Conservation (phyloP, 305 asterid genomes). For the Solanum hybrid region DNA sequence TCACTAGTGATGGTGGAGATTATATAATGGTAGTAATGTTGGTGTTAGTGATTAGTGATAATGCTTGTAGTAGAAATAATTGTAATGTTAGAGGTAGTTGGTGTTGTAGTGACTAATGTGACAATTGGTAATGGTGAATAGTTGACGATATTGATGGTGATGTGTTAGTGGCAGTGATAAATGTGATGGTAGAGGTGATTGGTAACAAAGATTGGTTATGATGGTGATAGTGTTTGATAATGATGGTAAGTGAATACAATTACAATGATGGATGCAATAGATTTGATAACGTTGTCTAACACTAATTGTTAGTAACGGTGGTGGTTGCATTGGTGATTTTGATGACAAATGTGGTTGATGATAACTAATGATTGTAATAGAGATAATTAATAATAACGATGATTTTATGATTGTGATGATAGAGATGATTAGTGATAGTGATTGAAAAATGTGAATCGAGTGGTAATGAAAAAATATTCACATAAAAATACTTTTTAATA, state of each 20-base stretch:
- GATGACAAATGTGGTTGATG: neutral
- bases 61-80: neutral
- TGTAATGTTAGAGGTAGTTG: neutral
- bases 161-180: neutral
- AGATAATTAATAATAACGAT: neutral
- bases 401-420: neutral
- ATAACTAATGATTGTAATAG: neutral
- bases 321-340: neutral
- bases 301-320: neutral
- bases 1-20: neutral
- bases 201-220: neutral
- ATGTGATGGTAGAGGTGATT: neutral
- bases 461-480: neutral
- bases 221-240: too few relatives aligned
- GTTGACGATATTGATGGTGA: neutral
- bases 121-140: neutral
- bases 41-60: neutral
- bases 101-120: neutral
- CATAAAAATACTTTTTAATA: neutral
- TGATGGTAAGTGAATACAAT: neutral
- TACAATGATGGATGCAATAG: neutral
- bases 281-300: neutral
- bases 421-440: neutral
- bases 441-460: neutral
- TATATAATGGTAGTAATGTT: neutral